Base-by-base conservation (phyloP, 169 alveolate species). In the Neospora caninum region DNA sequence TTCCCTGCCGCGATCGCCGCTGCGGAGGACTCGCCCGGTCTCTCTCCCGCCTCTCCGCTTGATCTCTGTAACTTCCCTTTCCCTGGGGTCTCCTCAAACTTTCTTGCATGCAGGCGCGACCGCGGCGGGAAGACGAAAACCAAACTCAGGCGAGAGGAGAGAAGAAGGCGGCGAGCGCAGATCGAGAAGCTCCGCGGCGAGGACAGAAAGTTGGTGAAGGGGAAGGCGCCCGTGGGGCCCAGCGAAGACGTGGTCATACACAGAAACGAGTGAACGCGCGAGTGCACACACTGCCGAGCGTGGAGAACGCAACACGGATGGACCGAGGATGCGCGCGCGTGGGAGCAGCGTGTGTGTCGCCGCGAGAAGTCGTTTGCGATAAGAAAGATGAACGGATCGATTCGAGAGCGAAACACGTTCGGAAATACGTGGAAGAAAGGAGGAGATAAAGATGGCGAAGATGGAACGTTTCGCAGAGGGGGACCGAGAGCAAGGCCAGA, bases 91-190 rank as follows among this genome's bases (percentile, higher is more conserved):
- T 64, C 34, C 20, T 22, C 73, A 6, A 29, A 64, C 53, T 43
- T 58, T 34, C 53, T 80, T 25, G 64, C 0, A 1, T 36, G 49
- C 36, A 10, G 88, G 31, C 53, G 88, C 31, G 58, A 80, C 58
- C 49, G 88, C 34, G 88, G 88, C 1, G 88, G 88, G 10, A 80
- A 80, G 58, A 80, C 39, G 58, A 80, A 80, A 34, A 80, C 49
- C 36, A 80, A 80, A n/a, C 88, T 80, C 45, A 4, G 88, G 16
- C 49, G 88, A 22, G 58, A 39, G 58, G 88, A 80, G 88, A 80
- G 88, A 29, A 53, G 88, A 20, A 38, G 88, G 20, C 49, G 88
- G 22, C 20, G 58, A 20, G 64, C 49, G 88, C 88, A 80, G 58
- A 38, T 39, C 6, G 88, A 80, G 58, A 2, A 80, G n/a, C 88